Base-by-base conservation (phyloP, 2,329 filamentous ascomycete species). In the Calonectria crousiana region DNA sequence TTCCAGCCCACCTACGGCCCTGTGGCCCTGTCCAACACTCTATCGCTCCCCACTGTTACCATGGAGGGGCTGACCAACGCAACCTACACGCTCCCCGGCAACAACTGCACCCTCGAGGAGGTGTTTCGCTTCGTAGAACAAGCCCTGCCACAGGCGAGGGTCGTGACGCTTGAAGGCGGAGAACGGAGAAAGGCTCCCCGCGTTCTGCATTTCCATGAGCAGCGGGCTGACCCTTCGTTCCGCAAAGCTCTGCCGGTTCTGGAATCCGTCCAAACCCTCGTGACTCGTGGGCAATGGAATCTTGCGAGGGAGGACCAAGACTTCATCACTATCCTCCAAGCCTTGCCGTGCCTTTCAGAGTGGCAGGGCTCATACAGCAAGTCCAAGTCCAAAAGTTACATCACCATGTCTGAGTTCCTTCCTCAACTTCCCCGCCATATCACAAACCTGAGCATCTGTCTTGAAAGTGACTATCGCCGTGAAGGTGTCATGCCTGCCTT, bases 261-360 rank as follows among this genome's bases (percentile, higher is more conserved):
- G 4, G 82, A 86, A 4, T 89, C 90, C 3, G 89, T 95, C 38
- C 89, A 89, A 68, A 94, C 93, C 0, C 87, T 95, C 26, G 90
- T 95, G 53, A 93, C 93, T 83, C 92, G 93, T 78, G 93, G 93
- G 9, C 93, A 95, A 77, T 95, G 93, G 93, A 95, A 95, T 80
- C 87, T 95, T 34, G 93, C 95, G 83, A 88, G 93, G 60, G 87
- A 89, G 20, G 85, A 90, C 53, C 85, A 87, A 23, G 93, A 95
- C 82, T 95, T 94, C 84, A 84, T 88, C 71, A 88, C 87, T 67
- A 88, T 95, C 65, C 87, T 91, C 26, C 83, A 85, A 16, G 93
- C 93, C 6, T 82, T 95, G 53, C 94, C 94, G 1, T 92, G 90
- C 74, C 84, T 95, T n/a, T 84, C 85, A 66, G 90, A 91, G 78